Conservation (phyloP, 768 basidiomycete species). For the Kwoniella sp. region DNA sequence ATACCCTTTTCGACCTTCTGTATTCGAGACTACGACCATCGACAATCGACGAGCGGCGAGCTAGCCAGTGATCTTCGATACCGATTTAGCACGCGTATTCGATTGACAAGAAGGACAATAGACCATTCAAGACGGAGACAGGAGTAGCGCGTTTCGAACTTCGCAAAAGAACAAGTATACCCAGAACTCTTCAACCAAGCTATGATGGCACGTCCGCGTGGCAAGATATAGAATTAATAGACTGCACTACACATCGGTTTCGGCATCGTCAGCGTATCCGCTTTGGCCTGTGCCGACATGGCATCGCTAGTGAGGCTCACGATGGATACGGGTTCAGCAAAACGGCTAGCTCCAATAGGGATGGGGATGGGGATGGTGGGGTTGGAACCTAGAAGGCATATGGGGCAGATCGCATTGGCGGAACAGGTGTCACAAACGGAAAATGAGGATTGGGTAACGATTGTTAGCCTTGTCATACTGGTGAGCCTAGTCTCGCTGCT, state of each 20-base stretch:
- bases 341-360: background rate
- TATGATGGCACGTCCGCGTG: too few relatives aligned
- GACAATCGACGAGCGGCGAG: background rate
- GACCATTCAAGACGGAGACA: too few relatives aligned
- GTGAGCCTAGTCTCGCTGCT: conserved; percentile 23
- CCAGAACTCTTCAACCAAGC: too few relatives aligned
- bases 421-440: conserved; percentile 16
- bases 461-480: conserved; percentile 47
- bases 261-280: background rate
- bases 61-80: background rate
- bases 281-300: background rate
- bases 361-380: background rate
- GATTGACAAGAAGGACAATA: background rate
- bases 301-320: background rate
- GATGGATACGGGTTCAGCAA: background rate
- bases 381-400: background rate
- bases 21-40: too few relatives aligned
- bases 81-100: background rate
- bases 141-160: too few relatives aligned
- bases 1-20: too few relatives aligned
- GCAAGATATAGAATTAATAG: too few relatives aligned
- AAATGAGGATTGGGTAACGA: conserved; percentile 37
- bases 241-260: background rate
- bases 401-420: conserved; percentile 9
- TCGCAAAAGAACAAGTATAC: too few relatives aligned